phyloP scores from a whole-genome alignment of 2,329 filamentous ascomycete genomes.

The Sclerotinia nivalis region DNA sequence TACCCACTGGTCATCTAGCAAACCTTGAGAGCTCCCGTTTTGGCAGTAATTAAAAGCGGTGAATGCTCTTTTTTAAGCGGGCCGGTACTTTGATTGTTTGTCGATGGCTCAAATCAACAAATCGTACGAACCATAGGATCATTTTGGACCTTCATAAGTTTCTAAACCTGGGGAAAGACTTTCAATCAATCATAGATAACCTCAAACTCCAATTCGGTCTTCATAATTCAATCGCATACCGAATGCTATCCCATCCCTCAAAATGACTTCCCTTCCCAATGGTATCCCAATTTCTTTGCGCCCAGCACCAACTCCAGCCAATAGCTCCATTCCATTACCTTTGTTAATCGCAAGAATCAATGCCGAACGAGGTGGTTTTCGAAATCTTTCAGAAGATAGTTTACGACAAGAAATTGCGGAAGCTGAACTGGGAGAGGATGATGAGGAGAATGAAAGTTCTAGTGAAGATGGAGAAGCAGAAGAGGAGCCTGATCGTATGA shows the following conservation, averaged over 20 bases:
- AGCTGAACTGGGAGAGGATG: slow-evolving; percentile 36
- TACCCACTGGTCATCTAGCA: no score
- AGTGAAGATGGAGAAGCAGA: slow-evolving; percentile 52
- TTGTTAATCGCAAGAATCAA: slow-evolving; percentile 80
- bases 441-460: slow-evolving; percentile 46
- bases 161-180: not conserved
- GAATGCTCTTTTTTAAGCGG: slow-evolving; percentile 9
- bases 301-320: slow-evolving; percentile 58
- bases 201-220: not conserved
- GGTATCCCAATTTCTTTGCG: slow-evolving; percentile 60
- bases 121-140: not conserved
- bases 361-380: slow-evolving; percentile 76
- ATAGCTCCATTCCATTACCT: slow-evolving; percentile 61
- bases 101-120: not conserved
- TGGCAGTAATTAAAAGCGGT: not conserved
- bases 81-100: not conserved
- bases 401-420: slow-evolving; percentile 67
- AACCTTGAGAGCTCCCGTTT: not conserved
- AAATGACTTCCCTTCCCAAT: slow-evolving; percentile 43
- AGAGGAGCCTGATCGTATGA: slow-evolving; percentile 43
- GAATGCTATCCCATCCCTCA: not conserved
- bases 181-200: not conserved
- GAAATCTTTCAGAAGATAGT: slow-evolving; percentile 72
- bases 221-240: no score
- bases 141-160: not conserved